A percentile compares a stretch with the other conserved stretches of the same genome.
Evolutionary conservation across 2,329 filamentous ascomycete genomes (phyloP).

Genomic region (Fusarium marasasianum): DNA sequence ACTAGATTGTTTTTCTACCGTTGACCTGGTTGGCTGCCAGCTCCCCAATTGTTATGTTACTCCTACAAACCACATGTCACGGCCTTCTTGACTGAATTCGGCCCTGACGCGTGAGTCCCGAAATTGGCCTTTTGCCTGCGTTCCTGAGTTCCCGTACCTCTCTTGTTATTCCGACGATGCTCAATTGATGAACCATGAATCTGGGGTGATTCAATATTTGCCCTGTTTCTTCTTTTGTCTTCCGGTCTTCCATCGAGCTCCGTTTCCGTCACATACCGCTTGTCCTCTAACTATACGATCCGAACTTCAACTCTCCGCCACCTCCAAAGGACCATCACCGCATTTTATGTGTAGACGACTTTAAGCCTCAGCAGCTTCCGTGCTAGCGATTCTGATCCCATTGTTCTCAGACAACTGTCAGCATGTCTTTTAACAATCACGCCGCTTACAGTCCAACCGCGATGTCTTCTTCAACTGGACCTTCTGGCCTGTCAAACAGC

Average conservation of each 20-base stretch:
- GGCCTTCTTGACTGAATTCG: conserved; percentile 35
- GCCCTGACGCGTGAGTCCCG: conserved; percentile 41
- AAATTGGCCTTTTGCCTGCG: conserved; percentile 24
- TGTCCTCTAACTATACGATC: conserved; percentile 6
- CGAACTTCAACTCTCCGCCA: conserved; percentile 1
- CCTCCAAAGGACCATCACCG: conserved; percentile 8
- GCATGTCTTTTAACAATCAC: conserved; percentile 58
- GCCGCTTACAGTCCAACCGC: conserved; percentile 57
- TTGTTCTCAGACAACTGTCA: conserved; percentile 7
- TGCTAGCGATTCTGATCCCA: conserved; percentile 4
- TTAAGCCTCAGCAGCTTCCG: conserved; percentile 1
- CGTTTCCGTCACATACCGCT: conserved; percentile 15
- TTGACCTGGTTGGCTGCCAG: conserved; percentile 23
- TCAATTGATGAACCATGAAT: conserved; percentile 37
- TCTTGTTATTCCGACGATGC: conserved; percentile 10
- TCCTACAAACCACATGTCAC: conserved; percentile 42
- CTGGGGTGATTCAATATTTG: conserved; percentile 31
- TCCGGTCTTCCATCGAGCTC: conserved; percentile 1
- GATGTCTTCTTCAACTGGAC: conserved; percentile 44
- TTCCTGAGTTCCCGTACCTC: conserved; percentile 16
- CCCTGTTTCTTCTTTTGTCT: conserved; percentile 14
- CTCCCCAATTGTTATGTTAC: conserved; percentile 19
- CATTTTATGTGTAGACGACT: conserved; percentile 27
- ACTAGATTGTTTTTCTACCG: conserved; percentile 17
- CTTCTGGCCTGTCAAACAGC: conserved; percentile 59